These are phyloP conservation scores for Calonectria ilicicola DNA, from an alignment of 2,329 filamentous ascomycete species.

Conservation along the genomic window DNA sequence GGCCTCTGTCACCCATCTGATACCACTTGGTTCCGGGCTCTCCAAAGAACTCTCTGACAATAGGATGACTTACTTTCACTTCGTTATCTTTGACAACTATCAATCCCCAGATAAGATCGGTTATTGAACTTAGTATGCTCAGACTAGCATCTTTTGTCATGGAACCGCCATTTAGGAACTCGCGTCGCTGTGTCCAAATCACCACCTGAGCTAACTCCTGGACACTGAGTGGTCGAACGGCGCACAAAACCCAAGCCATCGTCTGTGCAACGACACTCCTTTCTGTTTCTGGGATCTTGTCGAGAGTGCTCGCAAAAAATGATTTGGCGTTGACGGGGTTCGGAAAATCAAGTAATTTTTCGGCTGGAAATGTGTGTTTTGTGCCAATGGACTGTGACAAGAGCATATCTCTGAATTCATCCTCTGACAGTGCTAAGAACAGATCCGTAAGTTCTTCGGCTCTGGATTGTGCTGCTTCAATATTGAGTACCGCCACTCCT, in stretches of 20 bases:
- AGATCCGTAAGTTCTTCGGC: neutral
- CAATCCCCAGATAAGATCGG: neutral
- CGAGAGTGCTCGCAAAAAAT: neutral
- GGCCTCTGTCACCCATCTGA: neutral
- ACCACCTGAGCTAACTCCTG: neutral
- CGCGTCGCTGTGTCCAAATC: neutral
- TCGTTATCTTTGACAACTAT: neutral
- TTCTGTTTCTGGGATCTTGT: neutral
- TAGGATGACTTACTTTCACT: neutral
- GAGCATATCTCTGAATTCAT: neutral
- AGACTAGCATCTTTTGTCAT: neutral
- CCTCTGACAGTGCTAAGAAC: neutral
- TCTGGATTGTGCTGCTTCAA: neutral
- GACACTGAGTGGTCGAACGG: neutral
- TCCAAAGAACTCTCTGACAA: neutral
- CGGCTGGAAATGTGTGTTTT: neutral
- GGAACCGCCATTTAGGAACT: neutral
- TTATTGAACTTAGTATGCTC: neutral
- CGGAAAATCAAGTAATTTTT: neutral
- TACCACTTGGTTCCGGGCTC: neutral
- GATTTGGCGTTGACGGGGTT: neutral
- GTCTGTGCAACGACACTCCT: neutral
- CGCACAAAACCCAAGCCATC: neutral
- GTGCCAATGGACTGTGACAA: neutral
- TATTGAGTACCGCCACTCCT: neutral